Evolutionary conservation across 179 eudicot species (phyloP).

Genomic region (Silene coronaria): DNA sequence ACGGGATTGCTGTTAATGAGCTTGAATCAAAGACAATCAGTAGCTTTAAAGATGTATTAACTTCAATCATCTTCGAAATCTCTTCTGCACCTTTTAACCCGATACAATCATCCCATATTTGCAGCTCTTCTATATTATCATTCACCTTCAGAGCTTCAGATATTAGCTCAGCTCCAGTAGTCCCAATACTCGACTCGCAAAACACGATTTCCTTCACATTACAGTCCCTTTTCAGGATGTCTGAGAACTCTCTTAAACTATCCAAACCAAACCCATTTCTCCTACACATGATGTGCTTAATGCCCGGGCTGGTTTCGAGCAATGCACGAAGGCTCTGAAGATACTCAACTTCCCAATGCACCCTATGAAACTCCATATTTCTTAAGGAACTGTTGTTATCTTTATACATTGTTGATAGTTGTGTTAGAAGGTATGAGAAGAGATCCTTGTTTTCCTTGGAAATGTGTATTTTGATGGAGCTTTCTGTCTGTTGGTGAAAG

Average conservation of each 20-base stretch:
- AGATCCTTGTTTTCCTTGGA: constrained; percentile 37
- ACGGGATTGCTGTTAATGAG: constrained; percentile 50
- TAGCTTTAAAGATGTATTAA: constrained; percentile 57
- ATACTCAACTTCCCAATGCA: constrained; percentile 56
- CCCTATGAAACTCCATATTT: constrained; percentile 63
- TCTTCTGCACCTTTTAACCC: constrained; percentile 81
- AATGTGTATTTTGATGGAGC: constrained; percentile 53
- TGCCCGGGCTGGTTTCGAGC: constrained; percentile 37
- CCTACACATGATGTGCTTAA: constrained; percentile 45
- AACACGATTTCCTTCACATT: constrained; percentile 56
- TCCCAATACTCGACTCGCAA: constrained; percentile 63
- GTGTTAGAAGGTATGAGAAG: constrained; percentile 47
- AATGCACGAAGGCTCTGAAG: constrained; percentile 37
- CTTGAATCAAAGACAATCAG: constrained; percentile 64
- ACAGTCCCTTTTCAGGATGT: constrained; percentile 44
- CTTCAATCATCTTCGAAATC: constrained; percentile 84
- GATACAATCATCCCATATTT: constrained; percentile 87
- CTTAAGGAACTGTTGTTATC: constrained; percentile 32
- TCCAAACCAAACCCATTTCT: constrained; percentile 51
- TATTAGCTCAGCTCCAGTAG: constrained; percentile 52
- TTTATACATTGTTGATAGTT: constrained; percentile 32
- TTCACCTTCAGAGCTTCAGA: constrained; percentile 73
- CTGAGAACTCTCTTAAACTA: constrained; percentile 50
- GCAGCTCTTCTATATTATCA: constrained; percentile 63
- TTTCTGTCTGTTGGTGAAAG: constrained; percentile 59